These are phyloP conservation scores for Torrubiellomyces zombiae DNA, from an alignment of 2,329 filamentous ascomycete genomes.

Conservation along the genomic window DNA sequence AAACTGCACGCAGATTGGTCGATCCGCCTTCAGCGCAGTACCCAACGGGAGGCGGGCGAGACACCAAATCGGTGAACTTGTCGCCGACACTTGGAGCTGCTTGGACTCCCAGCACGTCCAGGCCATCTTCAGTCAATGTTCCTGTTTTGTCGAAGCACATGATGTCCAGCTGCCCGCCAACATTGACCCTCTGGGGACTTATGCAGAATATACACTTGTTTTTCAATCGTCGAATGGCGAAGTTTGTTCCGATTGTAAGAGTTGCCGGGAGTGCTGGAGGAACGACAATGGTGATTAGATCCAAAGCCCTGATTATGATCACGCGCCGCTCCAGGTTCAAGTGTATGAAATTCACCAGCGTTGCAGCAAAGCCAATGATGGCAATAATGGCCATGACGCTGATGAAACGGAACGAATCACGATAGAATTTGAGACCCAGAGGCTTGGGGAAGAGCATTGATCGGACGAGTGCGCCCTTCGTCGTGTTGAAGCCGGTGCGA, in stretches of 20 bases:
- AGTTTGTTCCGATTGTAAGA: conserved; percentile 90
- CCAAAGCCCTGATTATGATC: conserved; percentile 80
- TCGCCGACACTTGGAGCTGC: conserved; percentile 48
- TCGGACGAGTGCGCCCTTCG: conserved; percentile 84
- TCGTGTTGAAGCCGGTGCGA: conserved; percentile 92
- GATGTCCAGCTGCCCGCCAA: conserved; percentile 87
- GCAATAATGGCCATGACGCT: conserved; percentile 89
- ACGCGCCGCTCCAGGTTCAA: conserved; percentile 73
- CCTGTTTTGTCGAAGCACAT: conserved; percentile 98
- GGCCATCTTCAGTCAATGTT: conserved; percentile 89
- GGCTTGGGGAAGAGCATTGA: conserved; percentile 99
- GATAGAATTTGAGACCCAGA: conserved; percentile 96
- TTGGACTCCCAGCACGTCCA: conserved; percentile 81
- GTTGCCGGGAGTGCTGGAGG: conserved; percentile 90
- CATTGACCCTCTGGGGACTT: conserved; percentile 90
- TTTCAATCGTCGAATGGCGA: conserved; percentile 74
- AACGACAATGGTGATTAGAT: conserved; percentile 94
- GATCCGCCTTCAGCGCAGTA: too few species aligned
- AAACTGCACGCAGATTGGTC: conserved; percentile 37
- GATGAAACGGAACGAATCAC: conserved; percentile 94
- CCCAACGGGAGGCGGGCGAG: conserved; percentile 22
- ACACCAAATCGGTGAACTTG: conserved; percentile 60
- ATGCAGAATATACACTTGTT: conserved; percentile 92
- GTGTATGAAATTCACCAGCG: conserved; percentile 82
- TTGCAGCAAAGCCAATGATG: conserved; percentile 71